Base-by-base conservation (phyloP, 2,329 filamentous ascomycete genomes). In the Pseudocercospora crystallina region DNA sequence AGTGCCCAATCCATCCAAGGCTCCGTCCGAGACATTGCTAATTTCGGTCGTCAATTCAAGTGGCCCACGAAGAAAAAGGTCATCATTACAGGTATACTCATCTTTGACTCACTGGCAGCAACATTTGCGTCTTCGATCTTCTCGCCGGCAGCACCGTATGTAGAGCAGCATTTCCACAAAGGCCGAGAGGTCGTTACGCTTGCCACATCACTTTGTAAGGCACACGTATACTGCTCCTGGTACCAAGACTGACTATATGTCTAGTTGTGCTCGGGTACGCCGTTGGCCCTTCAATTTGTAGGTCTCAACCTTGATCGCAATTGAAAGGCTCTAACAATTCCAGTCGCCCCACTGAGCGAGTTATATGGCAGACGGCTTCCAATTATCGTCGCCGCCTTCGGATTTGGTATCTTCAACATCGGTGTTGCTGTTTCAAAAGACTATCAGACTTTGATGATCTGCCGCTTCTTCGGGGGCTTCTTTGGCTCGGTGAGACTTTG, bases 1-100 rank as follows among this genome's bases (percentile, higher is more conserved):
- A 26, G 20, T 26, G 7, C 20, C 7, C 7, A 3, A 3, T 26
- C 20, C 20, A 26, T 26, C 20, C 7, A 26, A 26, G 20, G 20
- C 20, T 4, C 3, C 20, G 20, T 26, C 20, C 20, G 20, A 26
- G 20, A 26, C 20, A 26, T 26, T 26, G 20, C 20, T 26, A 7
- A 26, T 26, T 26, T 26, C 20, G 20, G 20, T 26, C 7, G 20
- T 26, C 20, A 26, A 26, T 26, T 26, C 20, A 26, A 26, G 20
- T 96, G 90, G 90, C 79, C 87, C 0, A 65, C 87, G 47, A 91
- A 88, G 75, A 96, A 95, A 83, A 83, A 80, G 63, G 43, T 90
- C 34, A 61, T 80, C 4, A 88, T 85, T 0, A 81, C 83, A 14
- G 77, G 78, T 35, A 84, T 90, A 61, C 74, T 91, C 36, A 87